Evolutionary conservation across 75 land plant genomes (phyloP), one percentile per base, ranked within the genome.

Genomic region (Larix kaempferi): DNA sequence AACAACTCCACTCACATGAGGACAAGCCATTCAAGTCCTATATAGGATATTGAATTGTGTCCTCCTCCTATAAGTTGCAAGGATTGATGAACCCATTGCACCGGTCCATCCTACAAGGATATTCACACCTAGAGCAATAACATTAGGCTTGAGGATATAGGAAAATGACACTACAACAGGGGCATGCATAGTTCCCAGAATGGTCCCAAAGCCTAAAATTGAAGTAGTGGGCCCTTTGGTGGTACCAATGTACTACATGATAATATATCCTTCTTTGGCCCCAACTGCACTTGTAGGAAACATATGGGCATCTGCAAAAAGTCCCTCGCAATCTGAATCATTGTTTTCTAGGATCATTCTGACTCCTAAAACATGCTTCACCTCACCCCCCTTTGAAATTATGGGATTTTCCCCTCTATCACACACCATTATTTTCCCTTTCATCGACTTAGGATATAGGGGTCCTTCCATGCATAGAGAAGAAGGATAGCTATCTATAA

Each of bases 261-360:
- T 78, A 11, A 55, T 35, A 3, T 21, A n/a, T 10, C 80, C 86
- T 15, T 22, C 80, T 14, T 7, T 55, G n/a, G 41, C 74, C 17
- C 86, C 86, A 10, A 85, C 80, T 1, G 74, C 76, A 6, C 78
- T 74, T 14, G 86, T 82, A 0, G 84, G 86, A 17, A 85, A 76
- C 8, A 85, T 56, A 49, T 82, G 85, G 25, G 85, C 67, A 71
- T 85, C 84, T 6, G 84, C 86, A 22, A 85, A 52, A 16, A 82
- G 67, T 4, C 74, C 86, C 39, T 85, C 86, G 0, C 86, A 84
- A 16, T 83, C 80, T 0, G 69, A 22, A 3, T 55, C 44, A 1
- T 67, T 55, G 73, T 83, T 74, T 14, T 69, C 77, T n/a, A 85
- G 71, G 15, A 85, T 85, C 86, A 85, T 85, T 23, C 86, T 85